Conservation (phyloP, 2,329 filamentous ascomycete species). For the Colletotrichum cuscutae region DNA sequence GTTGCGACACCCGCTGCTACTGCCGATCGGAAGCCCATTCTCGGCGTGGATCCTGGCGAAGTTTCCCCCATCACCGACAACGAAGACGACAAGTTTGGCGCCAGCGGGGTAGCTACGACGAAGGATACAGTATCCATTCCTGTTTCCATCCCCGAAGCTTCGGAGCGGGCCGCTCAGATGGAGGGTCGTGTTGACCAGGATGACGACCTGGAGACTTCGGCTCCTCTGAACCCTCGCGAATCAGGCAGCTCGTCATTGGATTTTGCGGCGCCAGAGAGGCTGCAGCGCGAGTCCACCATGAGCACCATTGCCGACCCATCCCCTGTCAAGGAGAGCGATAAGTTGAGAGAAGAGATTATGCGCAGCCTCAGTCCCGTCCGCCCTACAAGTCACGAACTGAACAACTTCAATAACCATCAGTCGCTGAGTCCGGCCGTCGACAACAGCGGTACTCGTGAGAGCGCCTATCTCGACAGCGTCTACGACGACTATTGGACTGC, state of each 20-base stretch:
- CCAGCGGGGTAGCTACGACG: not conserved
- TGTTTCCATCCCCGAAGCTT: slow-evolving; percentile 3
- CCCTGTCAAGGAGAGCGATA: slow-evolving; percentile 75
- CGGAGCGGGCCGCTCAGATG: not conserved
- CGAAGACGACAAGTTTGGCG: slow-evolving; percentile 20
- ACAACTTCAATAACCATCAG: slow-evolving; percentile 19
- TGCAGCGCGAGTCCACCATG: slow-evolving; percentile 55
- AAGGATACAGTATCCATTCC: slow-evolving; percentile 21
- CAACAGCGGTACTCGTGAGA: slow-evolving; percentile 55
- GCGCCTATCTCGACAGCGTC: slow-evolving; percentile 71
- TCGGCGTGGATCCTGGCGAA: slow-evolving; percentile 25
- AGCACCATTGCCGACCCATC: slow-evolving; percentile 61
- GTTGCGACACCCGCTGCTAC: not conserved
- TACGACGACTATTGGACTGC: slow-evolving; percentile 76
- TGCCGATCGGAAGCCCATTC: not conserved
- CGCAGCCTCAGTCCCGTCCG: slow-evolving; percentile 69
- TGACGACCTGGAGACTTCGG: slow-evolving; percentile 24
- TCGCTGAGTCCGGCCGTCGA: not conserved
- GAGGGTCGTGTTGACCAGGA: not conserved
- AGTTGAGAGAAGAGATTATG: slow-evolving; percentile 79
- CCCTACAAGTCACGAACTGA: slow-evolving; percentile 35
- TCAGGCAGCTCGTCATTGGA: slow-evolving; percentile 41
- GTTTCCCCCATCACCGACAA: slow-evolving; percentile 37
- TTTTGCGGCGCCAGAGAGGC: slow-evolving; percentile 45
- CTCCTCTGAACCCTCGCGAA: slow-evolving; percentile 36